Evolutionary conservation across 176 grass and related monocot genomes (phyloP).

Genomic region (Ananas comosus): DNA sequence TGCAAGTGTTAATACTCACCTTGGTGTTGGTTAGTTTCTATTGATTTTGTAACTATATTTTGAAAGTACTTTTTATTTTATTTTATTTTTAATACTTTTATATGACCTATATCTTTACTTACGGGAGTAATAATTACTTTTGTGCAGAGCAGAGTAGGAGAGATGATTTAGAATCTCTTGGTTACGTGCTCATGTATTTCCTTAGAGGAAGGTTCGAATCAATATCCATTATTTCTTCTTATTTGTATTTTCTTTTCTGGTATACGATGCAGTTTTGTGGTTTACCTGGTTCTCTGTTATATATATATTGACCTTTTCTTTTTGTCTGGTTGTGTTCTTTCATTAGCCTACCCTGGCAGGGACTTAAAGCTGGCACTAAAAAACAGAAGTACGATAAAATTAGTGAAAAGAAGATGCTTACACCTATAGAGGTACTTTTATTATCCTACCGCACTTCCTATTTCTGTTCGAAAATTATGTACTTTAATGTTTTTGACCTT

Average conservation of each 20-base stretch:
- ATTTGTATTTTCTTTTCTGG: background rate
- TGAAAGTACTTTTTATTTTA: background rate
- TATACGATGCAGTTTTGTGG: background rate
- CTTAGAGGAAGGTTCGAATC: slow-evolving; percentile 63
- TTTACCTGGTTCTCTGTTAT: background rate
- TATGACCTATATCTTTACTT: background rate
- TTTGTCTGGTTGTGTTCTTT: background rate
- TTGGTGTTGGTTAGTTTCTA: slow-evolving; percentile 62
- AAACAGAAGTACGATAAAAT: slow-evolving; percentile 89
- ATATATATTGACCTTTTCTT: background rate
- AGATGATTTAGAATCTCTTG: slow-evolving; percentile 79
- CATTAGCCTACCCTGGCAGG: slow-evolving; percentile 71
- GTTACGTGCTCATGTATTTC: slow-evolving; percentile 86
- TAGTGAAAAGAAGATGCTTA: slow-evolving; percentile 85
- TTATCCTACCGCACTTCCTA: too few species aligned
- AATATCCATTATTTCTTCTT: background rate
- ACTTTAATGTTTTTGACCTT: too few species aligned
- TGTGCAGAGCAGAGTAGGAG: slow-evolving; percentile 76
- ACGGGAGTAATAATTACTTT: background rate
- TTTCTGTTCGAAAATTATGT: too few species aligned
- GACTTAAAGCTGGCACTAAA: slow-evolving; percentile 76
- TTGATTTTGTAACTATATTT: background rate
- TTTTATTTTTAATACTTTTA: background rate
- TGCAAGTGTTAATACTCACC: slow-evolving; percentile 85
- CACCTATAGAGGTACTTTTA: slow-evolving; percentile 52